A percentile compares a stretch with the other conserved stretches of the same genome.
Evolutionary conservation across 192 early-diverging fungal genomes (phyloP).

Genomic region (Oehlia diaphana): DNA sequence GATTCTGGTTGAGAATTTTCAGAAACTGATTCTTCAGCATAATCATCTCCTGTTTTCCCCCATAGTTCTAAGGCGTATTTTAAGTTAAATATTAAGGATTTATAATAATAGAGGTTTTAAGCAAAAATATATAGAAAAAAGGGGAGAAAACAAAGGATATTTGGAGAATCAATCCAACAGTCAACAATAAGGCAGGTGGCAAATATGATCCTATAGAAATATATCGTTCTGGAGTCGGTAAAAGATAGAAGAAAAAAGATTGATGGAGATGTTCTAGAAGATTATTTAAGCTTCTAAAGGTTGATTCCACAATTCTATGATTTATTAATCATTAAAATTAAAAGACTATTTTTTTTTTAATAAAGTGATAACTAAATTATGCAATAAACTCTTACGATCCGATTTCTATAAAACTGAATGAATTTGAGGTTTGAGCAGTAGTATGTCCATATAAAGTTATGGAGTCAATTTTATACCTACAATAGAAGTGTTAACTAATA

Average conservation of each 20-base stretch:
- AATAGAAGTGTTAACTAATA: neutral
- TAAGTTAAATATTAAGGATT: slow-evolving; percentile 37
- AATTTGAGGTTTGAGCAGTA: slow-evolving; percentile 34
- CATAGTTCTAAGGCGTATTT: slow-evolving; percentile 29
- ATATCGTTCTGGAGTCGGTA: slow-evolving; percentile 73
- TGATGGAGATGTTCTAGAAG: slow-evolving; percentile 93
- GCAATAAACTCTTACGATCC: slow-evolving; percentile 45
- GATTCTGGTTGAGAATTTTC: slow-evolving; percentile 1
- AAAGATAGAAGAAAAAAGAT: slow-evolving; percentile 96
- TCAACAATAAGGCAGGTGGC: slow-evolving; percentile 78
- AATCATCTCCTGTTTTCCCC: slow-evolving; percentile 17
- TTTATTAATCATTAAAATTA: neutral
- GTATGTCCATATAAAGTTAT: slow-evolving; percentile 61
- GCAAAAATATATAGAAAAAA: slow-evolving; percentile 28
- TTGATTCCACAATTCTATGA: slow-evolving; percentile 72
- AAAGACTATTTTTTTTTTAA: neutral
- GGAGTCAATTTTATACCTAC: slow-evolving; percentile 77
- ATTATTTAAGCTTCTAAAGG: slow-evolving; percentile 85
- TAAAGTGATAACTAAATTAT: slow-evolving; percentile 9
- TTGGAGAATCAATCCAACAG: slow-evolving; percentile 69
- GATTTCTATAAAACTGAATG: slow-evolving; percentile 50
- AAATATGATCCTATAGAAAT: slow-evolving; percentile 91
- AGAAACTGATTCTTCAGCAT: neutral
- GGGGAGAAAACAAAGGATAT: slow-evolving; percentile 50
- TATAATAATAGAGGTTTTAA: slow-evolving; percentile 44